A percentile compares a stretch with the other conserved stretches of the same genome.
These are phyloP conservation scores for Escallonia rubra DNA, from an alignment of 129 eudicot genomes.

Conservation along the genomic window DNA sequence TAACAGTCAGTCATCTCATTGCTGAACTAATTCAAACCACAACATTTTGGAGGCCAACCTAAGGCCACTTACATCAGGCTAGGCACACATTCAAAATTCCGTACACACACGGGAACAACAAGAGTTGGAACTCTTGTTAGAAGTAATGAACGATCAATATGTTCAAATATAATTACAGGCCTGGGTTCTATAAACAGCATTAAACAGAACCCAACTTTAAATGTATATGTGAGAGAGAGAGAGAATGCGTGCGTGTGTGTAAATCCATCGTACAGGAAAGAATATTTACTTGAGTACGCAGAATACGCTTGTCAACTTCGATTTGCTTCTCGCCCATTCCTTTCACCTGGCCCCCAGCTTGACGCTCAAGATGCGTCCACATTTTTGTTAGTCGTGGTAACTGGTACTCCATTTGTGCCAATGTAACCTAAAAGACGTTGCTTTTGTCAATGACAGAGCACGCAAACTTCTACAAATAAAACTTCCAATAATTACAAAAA, in stretches of 20 bases:
- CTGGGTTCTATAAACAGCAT: too few relatives aligned
- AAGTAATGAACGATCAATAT: too few relatives aligned
- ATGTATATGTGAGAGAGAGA: too few relatives aligned
- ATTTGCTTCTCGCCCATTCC: slow-evolving; percentile 99
- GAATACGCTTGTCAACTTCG: slow-evolving; percentile 97
- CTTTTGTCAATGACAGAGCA: slow-evolving; percentile 6
- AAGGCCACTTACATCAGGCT: too few relatives aligned
- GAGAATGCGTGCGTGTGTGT: neutral
- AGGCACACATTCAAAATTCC: too few relatives aligned
- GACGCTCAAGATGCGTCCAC: slow-evolving; percentile 99
- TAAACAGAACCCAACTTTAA: too few relatives aligned
- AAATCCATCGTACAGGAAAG: slow-evolving; percentile 2
- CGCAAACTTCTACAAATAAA: neutral
- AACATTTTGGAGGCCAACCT: too few relatives aligned
- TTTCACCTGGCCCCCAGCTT: slow-evolving; percentile 97
- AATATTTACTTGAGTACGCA: slow-evolving; percentile 77
- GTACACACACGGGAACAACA: too few relatives aligned
- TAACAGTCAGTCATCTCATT: too few relatives aligned
- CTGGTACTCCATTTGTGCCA: slow-evolving; percentile 99
- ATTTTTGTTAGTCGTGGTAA: slow-evolving; percentile 86
- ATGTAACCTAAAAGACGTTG: slow-evolving; percentile 50
- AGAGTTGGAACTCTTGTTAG: too few relatives aligned
- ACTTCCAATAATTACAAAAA: neutral
- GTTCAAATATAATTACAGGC: too few relatives aligned
- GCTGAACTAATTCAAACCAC: too few relatives aligned